Evolutionary conservation across 176 grass and related monocot genomes (phyloP), one percentile per base, ranked within the genome.

Genomic region (Phyllostachys edulis): DNA sequence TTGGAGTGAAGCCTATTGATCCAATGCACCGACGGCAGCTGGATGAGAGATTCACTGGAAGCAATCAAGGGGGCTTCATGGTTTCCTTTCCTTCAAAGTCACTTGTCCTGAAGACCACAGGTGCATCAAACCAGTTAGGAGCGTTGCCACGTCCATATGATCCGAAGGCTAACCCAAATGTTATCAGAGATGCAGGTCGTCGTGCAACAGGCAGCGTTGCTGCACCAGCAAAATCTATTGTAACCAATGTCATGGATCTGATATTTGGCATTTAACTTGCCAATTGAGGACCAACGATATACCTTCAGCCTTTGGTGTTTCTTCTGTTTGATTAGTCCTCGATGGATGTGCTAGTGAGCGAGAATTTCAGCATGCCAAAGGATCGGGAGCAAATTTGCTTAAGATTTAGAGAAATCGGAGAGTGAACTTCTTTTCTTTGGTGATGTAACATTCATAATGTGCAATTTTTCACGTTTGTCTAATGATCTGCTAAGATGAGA

Each of bases 1-100:
- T 99, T 84, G 97, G 97, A 32, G 93, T 99, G 56, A 99, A 99
- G 85, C 84, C 79, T 84, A 91, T 94, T 52, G 91, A 99, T 87
- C 84, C 85, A 5, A 61, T 89, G 45, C 85, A 99, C 23, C 82
- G 74, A 27, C 80, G 86, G 51, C 90, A 90, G 51, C 85, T 99
- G 47, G 91, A 92, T 2, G 84, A 99, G 47, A 87, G 50, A 50
- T 81, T 89, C 15, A 55, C 51, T 40, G 79, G 80, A 55, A 91
- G 42, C 67, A 90, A 77, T 10, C 86, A 93, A 67, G 87, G 92
- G 24, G 88, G 97, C 26, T 94, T 99, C 70, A 94, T 96, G 86
- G 91, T 94, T 81, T 90, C 84, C 6, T 80, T 90, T 57, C 89
- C 91, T 38, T 75, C 76, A 24, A 91, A 91, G 15, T 86, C 77